These are phyloP conservation scores for Aphanomyces cochlioides DNA, from an alignment of 352 stramenopile species.

Conservation along the genomic window DNA sequence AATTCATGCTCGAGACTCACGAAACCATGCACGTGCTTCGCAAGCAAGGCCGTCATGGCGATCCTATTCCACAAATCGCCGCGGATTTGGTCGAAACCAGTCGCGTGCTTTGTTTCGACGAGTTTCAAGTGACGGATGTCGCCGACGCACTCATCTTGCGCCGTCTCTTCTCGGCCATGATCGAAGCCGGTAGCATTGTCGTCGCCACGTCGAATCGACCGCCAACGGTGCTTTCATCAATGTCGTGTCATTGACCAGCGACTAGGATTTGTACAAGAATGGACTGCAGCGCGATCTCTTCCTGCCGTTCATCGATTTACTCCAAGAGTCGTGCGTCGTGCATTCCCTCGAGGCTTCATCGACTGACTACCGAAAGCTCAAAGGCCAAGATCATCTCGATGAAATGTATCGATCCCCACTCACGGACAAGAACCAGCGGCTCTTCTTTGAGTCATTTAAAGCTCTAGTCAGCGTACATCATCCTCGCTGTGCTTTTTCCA, in stretches of 20 bases:
- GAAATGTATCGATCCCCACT: slow-evolving; percentile 73
- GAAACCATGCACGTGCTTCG: slow-evolving; percentile 92
- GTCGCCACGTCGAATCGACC: slow-evolving; percentile 96
- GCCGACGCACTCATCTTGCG: slow-evolving; percentile 95
- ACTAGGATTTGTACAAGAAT: slow-evolving; percentile 93
- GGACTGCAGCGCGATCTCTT: slow-evolving; percentile 95
- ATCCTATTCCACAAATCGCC: slow-evolving; percentile 82
- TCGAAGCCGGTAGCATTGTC: slow-evolving; percentile 89
- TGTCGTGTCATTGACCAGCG: not conserved
- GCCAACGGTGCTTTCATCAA: slow-evolving; percentile 41
- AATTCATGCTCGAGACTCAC: slow-evolving; percentile 97
- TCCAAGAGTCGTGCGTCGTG: slow-evolving; percentile 86
- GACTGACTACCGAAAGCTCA: slow-evolving; percentile 80
- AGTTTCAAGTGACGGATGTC: slow-evolving; percentile 98
- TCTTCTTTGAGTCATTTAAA: slow-evolving; percentile 70
- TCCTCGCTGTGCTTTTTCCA: not conserved
- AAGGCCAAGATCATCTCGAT: slow-evolving; percentile 48
- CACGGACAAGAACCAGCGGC: slow-evolving; percentile 41
- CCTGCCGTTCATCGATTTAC: slow-evolving; percentile 93
- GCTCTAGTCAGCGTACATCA: slow-evolving; percentile 43
- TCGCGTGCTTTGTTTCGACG: slow-evolving; percentile 96
- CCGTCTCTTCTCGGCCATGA: slow-evolving; percentile 91
- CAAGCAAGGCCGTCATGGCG: slow-evolving; percentile 68
- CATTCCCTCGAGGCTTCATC: slow-evolving; percentile 68
- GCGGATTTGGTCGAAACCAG: slow-evolving; percentile 80